Evolutionary conservation across 805 yeast genomes (phyloP), one percentile per base, ranked within the genome.

Genomic region (Wickerhamiella parazyma): DNA sequence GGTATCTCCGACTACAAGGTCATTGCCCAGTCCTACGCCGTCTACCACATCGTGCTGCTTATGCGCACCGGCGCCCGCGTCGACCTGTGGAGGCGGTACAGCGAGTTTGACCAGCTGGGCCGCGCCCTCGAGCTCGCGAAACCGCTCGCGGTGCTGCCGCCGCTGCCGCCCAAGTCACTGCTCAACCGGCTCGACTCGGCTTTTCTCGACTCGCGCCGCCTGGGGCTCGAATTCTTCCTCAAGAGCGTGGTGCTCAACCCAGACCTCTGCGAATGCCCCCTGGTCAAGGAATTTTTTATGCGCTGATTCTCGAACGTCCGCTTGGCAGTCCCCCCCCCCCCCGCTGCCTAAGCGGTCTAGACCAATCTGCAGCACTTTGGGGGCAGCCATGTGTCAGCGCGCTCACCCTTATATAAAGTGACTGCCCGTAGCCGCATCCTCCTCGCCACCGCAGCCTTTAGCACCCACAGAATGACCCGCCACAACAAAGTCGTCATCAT

Each of bases 21-120:
- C 2, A 64, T 69, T 1, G 72, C 70, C 3, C 58, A 59, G 12
- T 56, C 61, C n/a, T 70, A 69, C 49, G 72, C 70, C 5, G 64
- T 61, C 1, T 70, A 70, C 68, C 50, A 59, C 7, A 52, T 71
- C 4, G 44, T 50, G 4, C 59, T 71, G 18, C 62, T 60, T 14
- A 67, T 70, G 1, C 33, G 52, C 5, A 49, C 49, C 4, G 63
- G 60, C 1, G 54, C 63, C 1, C 48, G 50, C 3, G 66, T 80
- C 16, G 56, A 61, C 36, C 52, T 75, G 3, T 71, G 74, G 55
- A 74, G 72, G 55, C 57, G 94, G 31, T 83, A 79, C 58, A 70
- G 75, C 28, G 89, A 82, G 36, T 72, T 83, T 48, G 76, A 61
- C 33, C 48, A 46, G 25, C 64, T 83, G 28, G 65, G 78, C 20